Conservation (phyloP, 2,329 filamentous ascomycete species). For the Aspergillus latus region DNA sequence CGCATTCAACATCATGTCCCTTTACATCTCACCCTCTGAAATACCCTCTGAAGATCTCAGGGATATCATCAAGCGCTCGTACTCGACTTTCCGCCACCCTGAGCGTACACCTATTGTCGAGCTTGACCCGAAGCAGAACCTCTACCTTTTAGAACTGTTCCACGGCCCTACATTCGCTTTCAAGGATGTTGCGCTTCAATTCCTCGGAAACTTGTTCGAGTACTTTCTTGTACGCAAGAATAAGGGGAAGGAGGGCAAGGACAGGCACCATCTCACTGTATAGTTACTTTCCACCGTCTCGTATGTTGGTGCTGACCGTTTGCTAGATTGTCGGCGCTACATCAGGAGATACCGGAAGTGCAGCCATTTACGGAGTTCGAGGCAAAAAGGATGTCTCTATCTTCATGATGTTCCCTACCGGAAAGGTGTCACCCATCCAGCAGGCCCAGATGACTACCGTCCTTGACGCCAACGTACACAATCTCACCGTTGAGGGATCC, state of each 20-base stretch:
- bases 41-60: slow-evolving; percentile 79
- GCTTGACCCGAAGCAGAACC: slow-evolving; percentile 68
- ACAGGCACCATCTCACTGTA: slow-evolving; percentile 74
- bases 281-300: too few relatives aligned
- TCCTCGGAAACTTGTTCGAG: slow-evolving; percentile 84
- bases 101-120: slow-evolving; percentile 77
- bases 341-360: slow-evolving; percentile 83
- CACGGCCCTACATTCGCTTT: slow-evolving; percentile 95
- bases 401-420: slow-evolving; percentile 91
- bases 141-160: slow-evolving; percentile 90
- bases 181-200: slow-evolving; percentile 92
- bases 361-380: slow-evolving; percentile 90
- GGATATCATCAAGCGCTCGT: slow-evolving; percentile 78
- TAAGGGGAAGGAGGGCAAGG: slow-evolving; percentile 47
- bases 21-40: slow-evolving; percentile 82
- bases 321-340: slow-evolving; percentile 72
- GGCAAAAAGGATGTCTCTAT: slow-evolving; percentile 98
- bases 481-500: slow-evolving; percentile 81
- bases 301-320: background rate
- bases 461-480: slow-evolving; percentile 87
- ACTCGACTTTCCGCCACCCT: slow-evolving; percentile 79
- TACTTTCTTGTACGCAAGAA: slow-evolving; percentile 50
- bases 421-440: slow-evolving; percentile 86
- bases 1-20: slow-evolving; percentile 73
- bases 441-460: slow-evolving; percentile 98